Percentiles rank a stretch among this genome's conserved stretches.
phyloP scores from a whole-genome alignment of 2,329 filamentous ascomycete genomes.

The Aspergillus texensis region DNA sequence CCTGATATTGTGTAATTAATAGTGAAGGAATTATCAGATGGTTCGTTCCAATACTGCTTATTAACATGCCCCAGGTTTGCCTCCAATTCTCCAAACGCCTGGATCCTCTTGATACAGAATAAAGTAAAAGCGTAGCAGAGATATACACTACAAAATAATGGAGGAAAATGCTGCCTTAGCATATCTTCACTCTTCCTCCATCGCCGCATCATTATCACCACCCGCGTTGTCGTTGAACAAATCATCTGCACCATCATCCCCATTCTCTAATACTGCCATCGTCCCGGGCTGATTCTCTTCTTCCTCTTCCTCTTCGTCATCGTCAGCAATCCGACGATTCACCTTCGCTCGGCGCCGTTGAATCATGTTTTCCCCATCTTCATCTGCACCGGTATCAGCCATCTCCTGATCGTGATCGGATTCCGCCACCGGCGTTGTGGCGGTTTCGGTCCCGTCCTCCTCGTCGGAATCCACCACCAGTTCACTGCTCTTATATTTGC shows the following conservation, averaged over 20 bases:
- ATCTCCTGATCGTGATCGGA: slow-evolving; percentile 4
- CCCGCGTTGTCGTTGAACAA: slow-evolving; percentile 38
- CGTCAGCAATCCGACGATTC: slow-evolving; percentile 35
- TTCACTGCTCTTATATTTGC: slow-evolving; percentile 85
- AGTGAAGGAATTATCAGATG: background rate
- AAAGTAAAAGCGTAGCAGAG: slow-evolving; percentile 8
- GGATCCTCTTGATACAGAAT: slow-evolving; percentile 4
- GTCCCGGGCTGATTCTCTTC: slow-evolving; percentile 31
- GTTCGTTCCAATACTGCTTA: background rate
- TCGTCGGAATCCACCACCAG: slow-evolving; percentile 75
- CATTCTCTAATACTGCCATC: slow-evolving; percentile 20
- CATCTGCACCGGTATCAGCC: slow-evolving; percentile 45
- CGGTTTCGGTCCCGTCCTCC: slow-evolving; percentile 54
- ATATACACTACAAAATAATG: slow-evolving; percentile 15
- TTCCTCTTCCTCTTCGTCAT: slow-evolving; percentile 50
- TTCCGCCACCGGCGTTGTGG: slow-evolving; percentile 32
- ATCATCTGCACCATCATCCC: slow-evolving; percentile 37
- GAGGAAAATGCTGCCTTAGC: background rate
- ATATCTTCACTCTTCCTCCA: slow-evolving; percentile 34
- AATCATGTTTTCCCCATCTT: slow-evolving; percentile 33
- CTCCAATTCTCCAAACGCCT: slow-evolving; percentile 12
- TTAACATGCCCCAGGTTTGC: background rate
- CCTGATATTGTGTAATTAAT: background rate
- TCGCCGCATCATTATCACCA: slow-evolving; percentile 38
- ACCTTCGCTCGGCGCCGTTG: slow-evolving; percentile 38